phyloP scores from a whole-genome alignment of 257 asterid genomes.

The Prunella vulgaris region DNA sequence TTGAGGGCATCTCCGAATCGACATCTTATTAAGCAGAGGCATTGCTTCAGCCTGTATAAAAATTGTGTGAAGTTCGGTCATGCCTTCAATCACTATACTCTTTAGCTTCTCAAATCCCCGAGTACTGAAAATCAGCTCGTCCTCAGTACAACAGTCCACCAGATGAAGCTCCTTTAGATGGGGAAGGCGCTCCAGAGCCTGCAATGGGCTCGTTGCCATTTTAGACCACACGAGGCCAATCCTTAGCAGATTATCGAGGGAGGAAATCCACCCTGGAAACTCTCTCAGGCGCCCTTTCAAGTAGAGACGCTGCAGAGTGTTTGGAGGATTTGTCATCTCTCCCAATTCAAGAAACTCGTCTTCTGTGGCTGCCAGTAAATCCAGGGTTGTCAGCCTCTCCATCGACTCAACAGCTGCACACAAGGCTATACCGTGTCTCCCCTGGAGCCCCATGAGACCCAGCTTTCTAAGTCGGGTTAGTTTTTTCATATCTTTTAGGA shows the following conservation, averaged over 20 bases:
- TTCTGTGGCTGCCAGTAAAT: constrained; percentile 21
- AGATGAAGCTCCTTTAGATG: constrained; percentile 31
- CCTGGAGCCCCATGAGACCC: constrained; percentile 29
- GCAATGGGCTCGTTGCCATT: constrained; percentile 17
- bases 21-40: constrained; percentile 17
- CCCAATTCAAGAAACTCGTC: constrained; percentile 22
- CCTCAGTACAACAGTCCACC: constrained; percentile 22
- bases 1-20: constrained; percentile 19
- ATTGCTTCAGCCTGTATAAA: constrained; percentile 21
- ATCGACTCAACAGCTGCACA: constrained; percentile 26
- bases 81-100: constrained; percentile 19
- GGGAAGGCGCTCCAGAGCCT: constrained; percentile 16
- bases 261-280: constrained; percentile 25
- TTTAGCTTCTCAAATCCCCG: constrained; percentile 27
- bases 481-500: constrained; percentile 19
- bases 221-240: constrained; percentile 25
- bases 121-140: constrained; percentile 19
- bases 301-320: constrained; percentile 24
- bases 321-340: constrained; percentile 14
- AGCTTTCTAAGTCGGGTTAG: constrained; percentile 36
- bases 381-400: constrained; percentile 25
- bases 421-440: constrained; percentile 23
- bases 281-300: constrained; percentile 24
- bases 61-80: constrained; percentile 8
- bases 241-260: constrained; percentile 17